phyloP scores from a whole-genome alignment of 305 asterid species.

The Solanum hybrid region DNA sequence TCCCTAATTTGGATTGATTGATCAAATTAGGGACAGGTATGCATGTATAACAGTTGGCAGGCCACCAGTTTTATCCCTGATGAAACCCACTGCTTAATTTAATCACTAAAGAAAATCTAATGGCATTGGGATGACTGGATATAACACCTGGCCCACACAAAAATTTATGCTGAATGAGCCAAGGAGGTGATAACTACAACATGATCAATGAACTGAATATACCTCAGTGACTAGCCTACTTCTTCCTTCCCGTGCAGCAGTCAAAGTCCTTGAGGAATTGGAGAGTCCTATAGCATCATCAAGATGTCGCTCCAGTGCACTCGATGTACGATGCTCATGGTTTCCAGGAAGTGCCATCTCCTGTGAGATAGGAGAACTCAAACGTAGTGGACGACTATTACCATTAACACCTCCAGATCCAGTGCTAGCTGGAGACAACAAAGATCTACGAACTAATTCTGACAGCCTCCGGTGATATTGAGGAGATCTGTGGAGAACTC shows the following conservation, averaged over 20 bases:
- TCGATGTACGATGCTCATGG: constrained; percentile 30
- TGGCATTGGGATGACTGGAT: not conserved
- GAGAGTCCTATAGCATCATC: constrained; percentile 49
- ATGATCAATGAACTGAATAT: not conserved
- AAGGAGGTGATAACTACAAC: not conserved
- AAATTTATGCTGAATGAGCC: not conserved
- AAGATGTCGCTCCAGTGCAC: constrained; percentile 56
- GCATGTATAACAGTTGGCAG: not conserved
- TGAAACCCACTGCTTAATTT: not conserved
- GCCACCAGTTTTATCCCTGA: not conserved
- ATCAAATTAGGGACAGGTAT: not conserved
- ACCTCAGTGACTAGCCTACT: constrained; percentile 45
- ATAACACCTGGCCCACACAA: not conserved
- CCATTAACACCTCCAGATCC: constrained; percentile 38
- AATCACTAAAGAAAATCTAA: not conserved
- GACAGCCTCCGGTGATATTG: constrained; percentile 54
- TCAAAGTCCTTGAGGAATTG: constrained; percentile 37
- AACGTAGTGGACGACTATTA: constrained; percentile 21
- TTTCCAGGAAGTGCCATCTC: constrained; percentile 34
- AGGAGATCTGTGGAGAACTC: constrained; percentile 44
- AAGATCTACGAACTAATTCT: constrained; percentile 63
- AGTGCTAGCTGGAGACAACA: constrained; percentile 36
- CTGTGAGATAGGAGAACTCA: constrained; percentile 29
- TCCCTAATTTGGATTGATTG: not conserved
- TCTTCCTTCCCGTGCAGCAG: constrained; percentile 70